phyloP scores from a whole-genome alignment of 2,329 filamentous ascomycete genomes.

The Colletotrichum sp. region DNA sequence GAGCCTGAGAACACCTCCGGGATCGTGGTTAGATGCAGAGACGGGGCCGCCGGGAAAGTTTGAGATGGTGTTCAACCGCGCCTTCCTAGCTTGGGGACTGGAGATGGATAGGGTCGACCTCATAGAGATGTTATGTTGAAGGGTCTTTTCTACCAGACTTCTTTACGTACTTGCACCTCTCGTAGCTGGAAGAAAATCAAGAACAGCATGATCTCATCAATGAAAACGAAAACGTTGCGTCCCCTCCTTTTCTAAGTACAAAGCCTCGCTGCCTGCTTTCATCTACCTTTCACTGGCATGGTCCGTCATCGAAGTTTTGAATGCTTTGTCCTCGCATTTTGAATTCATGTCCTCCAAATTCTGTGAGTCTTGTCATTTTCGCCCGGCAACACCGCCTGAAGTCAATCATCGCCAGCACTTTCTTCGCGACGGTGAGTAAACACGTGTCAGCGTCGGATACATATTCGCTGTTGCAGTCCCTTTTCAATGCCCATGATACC shows the following conservation, averaged over 20 bases:
- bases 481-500: not conserved
- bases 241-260: too few relatives aligned
- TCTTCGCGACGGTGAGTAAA: not conserved
- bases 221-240: not conserved
- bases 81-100: not conserved
- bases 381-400: not conserved
- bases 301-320: not conserved
- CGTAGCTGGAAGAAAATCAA: not conserved
- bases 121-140: not conserved
- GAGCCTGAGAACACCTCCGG: not conserved
- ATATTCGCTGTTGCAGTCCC: not conserved
- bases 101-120: not conserved
- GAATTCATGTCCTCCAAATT: not conserved
- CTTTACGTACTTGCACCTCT: not conserved
- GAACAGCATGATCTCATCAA: not conserved
- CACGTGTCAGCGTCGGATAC: not conserved
- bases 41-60: not conserved
- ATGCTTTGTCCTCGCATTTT: not conserved
- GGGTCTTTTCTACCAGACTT: not conserved
- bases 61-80: not conserved
- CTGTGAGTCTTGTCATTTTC: not conserved
- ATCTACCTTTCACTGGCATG: not conserved
- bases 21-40: not conserved
- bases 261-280: not conserved
- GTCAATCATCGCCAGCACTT: not conserved